Evolutionary conservation across 2,329 filamentous ascomycete species (phyloP).

Genomic region (Lachnum nothofagi): DNA sequence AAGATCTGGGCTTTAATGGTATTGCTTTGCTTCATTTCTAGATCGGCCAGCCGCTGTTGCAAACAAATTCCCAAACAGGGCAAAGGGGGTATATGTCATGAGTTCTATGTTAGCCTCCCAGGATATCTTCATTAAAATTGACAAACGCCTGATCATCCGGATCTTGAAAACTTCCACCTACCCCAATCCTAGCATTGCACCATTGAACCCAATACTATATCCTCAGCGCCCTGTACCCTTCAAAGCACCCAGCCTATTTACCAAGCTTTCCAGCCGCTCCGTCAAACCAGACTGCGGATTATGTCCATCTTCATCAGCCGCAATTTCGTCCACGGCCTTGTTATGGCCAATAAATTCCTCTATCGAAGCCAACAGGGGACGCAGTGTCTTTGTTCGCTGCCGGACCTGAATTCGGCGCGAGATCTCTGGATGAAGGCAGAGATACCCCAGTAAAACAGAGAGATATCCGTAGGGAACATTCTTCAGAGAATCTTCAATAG

Average conservation of each 20-base stretch:
- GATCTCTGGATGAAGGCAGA: constrained; percentile 56
- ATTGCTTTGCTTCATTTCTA: neutral
- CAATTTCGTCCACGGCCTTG: constrained; percentile 47
- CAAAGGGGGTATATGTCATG: constrained; percentile 6
- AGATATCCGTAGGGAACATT: constrained; percentile 86
- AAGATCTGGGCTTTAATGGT: neutral
- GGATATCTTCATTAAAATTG: neutral
- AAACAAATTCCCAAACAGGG: neutral
- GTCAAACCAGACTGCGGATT: constrained; percentile 42
- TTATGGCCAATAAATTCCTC: constrained; percentile 59
- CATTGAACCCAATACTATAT: neutral
- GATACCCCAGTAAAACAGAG: constrained; percentile 74
- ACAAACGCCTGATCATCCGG: neutral
- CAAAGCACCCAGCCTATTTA: constrained; percentile 15
- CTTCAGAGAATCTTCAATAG: constrained; percentile 67
- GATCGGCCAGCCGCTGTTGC: neutral
- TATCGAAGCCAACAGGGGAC: constrained; percentile 50
- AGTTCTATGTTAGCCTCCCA: neutral
- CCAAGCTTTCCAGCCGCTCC: constrained; percentile 25
- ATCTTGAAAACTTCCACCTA: no score
- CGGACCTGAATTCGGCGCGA: constrained; percentile 38
- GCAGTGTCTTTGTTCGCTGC: constrained; percentile 44
- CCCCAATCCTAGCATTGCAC: no score
- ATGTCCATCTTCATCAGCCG: constrained; percentile 42
- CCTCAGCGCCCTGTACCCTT: neutral